phyloP scores from a whole-genome alignment of 768 basidiomycete genomes.

The Lentinula edodes region DNA sequence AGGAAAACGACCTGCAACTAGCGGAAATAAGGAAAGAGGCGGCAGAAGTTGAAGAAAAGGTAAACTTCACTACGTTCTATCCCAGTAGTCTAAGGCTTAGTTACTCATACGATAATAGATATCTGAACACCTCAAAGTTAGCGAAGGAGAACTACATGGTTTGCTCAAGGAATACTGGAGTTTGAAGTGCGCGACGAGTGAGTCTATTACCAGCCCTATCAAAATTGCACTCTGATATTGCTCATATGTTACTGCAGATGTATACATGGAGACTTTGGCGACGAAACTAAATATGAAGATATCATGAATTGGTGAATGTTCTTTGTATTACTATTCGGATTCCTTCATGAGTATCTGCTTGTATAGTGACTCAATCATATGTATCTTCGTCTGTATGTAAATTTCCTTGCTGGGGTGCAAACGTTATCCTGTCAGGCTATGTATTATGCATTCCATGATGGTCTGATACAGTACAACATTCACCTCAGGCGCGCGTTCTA shows the following conservation, averaged over 20 bases:
- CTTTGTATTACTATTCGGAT: neutral
- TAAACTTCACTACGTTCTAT: conserved; percentile 16
- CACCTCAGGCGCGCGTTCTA: conserved; percentile 2
- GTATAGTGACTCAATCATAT: neutral
- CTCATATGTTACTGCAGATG: conserved; percentile 36
- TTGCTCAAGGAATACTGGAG: conserved; percentile 82
- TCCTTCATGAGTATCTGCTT: too few relatives aligned
- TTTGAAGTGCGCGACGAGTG: conserved; percentile 72
- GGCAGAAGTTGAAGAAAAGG: conserved; percentile 63
- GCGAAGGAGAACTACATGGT: conserved; percentile 75
- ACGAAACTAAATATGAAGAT: conserved; percentile 69
- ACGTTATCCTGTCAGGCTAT: neutral
- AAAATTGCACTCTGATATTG: neutral
- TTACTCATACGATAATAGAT: conserved; percentile 40
- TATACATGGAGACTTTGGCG: conserved; percentile 83
- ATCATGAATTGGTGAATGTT: neutral
- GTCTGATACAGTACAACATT: neutral
- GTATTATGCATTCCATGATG: neutral
- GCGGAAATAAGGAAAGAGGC: conserved; percentile 73
- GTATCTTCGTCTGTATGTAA: neutral
- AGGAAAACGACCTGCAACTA: conserved; percentile 73
- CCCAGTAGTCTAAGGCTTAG: too few relatives aligned
- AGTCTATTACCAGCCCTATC: conserved; percentile 5
- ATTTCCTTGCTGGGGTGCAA: neutral
- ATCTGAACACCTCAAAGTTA: conserved; percentile 66